These are phyloP conservation scores for Cutaneotrichosporon dermatis DNA, from an alignment of 1,284 basidiomycete genomes.

Conservation along the genomic window DNA sequence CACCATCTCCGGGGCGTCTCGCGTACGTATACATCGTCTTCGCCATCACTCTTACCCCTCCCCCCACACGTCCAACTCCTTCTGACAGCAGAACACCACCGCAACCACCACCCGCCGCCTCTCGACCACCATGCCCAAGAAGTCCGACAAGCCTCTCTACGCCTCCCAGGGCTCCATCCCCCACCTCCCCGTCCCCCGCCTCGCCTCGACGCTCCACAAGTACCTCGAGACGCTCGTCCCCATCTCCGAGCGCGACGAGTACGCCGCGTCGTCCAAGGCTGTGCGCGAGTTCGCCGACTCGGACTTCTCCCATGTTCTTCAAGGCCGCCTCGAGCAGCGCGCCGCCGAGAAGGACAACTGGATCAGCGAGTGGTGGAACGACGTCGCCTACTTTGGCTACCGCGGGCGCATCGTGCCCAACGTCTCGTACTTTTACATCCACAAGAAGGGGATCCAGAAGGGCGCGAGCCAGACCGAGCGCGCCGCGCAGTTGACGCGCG, in stretches of 20 bases:
- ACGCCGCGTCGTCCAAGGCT: slow-evolving; percentile 57
- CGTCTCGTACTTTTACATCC: slow-evolving; percentile 94
- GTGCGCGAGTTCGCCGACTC: slow-evolving; percentile 70
- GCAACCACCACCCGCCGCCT: slow-evolving; percentile 11
- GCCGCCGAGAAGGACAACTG: slow-evolving; percentile 66
- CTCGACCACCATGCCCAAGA: slow-evolving; percentile 12
- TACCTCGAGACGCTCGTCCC: slow-evolving; percentile 81
- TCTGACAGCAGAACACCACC: slow-evolving; percentile 2
- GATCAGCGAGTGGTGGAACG: slow-evolving; percentile 98
- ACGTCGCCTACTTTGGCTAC: slow-evolving; percentile 61
- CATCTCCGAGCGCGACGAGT: slow-evolving; percentile 63
- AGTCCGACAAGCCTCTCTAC: slow-evolving; percentile 58
- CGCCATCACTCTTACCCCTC: neutral
- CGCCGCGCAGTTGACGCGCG: slow-evolving; percentile 76
- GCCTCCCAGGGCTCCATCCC: slow-evolving; percentile 76
- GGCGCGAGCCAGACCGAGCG: slow-evolving; percentile 60
- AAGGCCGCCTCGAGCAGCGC: slow-evolving; percentile 70
- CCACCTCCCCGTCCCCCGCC: slow-evolving; percentile 73
- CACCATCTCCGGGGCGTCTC: slow-evolving; percentile 3
- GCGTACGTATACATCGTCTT: slow-evolving; percentile 2
- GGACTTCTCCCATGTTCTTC: slow-evolving; percentile 68
- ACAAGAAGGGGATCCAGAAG: slow-evolving; percentile 62
- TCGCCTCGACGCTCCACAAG: slow-evolving; percentile 73
- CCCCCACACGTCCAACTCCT: no score
- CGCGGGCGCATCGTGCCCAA: slow-evolving; percentile 81